These are phyloP conservation scores for Amauroascus niger DNA, from an alignment of 2,329 filamentous ascomycete species.

Conservation along the genomic window DNA sequence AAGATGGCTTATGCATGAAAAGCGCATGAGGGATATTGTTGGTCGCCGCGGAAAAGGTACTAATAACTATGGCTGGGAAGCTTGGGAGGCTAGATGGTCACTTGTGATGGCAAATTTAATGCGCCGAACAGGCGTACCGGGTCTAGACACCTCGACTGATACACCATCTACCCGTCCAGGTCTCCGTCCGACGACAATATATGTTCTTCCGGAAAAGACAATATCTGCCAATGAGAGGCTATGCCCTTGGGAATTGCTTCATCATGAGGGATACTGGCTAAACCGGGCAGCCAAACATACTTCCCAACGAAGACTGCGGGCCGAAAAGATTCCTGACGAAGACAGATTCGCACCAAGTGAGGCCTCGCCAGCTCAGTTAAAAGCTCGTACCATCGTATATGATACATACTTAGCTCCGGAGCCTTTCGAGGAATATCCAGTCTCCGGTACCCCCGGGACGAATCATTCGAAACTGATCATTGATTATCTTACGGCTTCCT, in stretches of 20 bases:
- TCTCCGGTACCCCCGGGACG: conserved; percentile 37
- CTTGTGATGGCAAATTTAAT: conserved; percentile 53
- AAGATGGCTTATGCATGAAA: conserved; percentile 68
- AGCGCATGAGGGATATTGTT: conserved; percentile 64
- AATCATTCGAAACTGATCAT: conserved; percentile 46
- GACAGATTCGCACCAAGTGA: conserved; percentile 48
- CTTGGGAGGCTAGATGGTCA: conserved; percentile 75
- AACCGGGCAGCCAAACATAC: conserved; percentile 46
- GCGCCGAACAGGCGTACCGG: conserved; percentile 42
- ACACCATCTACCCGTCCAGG: conserved; percentile 13
- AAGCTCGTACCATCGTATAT: conserved; percentile 45
- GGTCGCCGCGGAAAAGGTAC: conserved; percentile 77
- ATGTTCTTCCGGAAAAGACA: conserved; percentile 44
- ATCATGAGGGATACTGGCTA: conserved; percentile 56
- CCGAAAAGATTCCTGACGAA: conserved; percentile 49
- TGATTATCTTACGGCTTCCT: conserved; percentile 39
- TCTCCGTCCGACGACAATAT: conserved; percentile 30
- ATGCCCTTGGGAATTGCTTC: conserved; percentile 50
- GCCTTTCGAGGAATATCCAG: conserved; percentile 46
- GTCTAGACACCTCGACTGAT: conserved; percentile 32
- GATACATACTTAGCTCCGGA: conserved; percentile 53
- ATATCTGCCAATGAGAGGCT: conserved; percentile 41
- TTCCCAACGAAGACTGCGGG: conserved; percentile 41
- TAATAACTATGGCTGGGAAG: conserved; percentile 83
- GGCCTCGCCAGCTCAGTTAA: conserved; percentile 47